A percentile compares a stretch with the other conserved stretches of the same genome.
Conservation (phyloP, 192 early-diverging fungal species). For the Mortierella antarctica region DNA sequence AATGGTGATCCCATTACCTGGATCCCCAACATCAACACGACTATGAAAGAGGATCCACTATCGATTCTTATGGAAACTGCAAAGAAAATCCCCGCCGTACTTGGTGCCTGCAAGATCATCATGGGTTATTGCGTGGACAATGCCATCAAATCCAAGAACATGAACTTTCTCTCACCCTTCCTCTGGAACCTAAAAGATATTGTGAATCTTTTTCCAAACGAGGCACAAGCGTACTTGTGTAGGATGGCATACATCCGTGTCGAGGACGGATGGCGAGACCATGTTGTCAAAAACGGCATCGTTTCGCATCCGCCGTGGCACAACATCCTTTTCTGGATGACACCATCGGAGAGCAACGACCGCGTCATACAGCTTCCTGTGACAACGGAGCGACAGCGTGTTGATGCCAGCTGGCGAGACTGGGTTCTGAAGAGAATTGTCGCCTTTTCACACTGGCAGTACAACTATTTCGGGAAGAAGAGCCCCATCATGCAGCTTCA, state of each 20-base stretch:
- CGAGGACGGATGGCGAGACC: not conserved
- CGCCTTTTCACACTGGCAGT: no score
- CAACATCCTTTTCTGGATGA: conserved; percentile 12
- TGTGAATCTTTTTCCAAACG: conserved; percentile 15
- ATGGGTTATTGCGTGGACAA: conserved; percentile 16
- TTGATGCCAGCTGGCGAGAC: no score
- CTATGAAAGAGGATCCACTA: not conserved
- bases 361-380: no score
- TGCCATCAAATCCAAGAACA: conserved; percentile 9
- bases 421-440: no score
- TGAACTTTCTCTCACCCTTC: conserved; percentile 16
- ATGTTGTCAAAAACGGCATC: conserved; percentile 4
- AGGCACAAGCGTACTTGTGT: not conserved
- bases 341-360: no score
- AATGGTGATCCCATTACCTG: not conserved
- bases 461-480: no score
- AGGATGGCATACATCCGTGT: conserved; percentile 20
- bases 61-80: conserved; percentile 1
- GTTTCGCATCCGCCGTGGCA: conserved; percentile 1
- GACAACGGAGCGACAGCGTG: no score
- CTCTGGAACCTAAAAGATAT: conserved; percentile 7
- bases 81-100: not conserved
- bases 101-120: conserved; percentile 2
- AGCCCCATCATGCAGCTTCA: conserved; percentile 19
- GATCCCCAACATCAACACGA: conserved; percentile 7